phyloP scores from a whole-genome alignment of 1,139 yeast species.

The Torulaspora pretoriensis region DNA sequence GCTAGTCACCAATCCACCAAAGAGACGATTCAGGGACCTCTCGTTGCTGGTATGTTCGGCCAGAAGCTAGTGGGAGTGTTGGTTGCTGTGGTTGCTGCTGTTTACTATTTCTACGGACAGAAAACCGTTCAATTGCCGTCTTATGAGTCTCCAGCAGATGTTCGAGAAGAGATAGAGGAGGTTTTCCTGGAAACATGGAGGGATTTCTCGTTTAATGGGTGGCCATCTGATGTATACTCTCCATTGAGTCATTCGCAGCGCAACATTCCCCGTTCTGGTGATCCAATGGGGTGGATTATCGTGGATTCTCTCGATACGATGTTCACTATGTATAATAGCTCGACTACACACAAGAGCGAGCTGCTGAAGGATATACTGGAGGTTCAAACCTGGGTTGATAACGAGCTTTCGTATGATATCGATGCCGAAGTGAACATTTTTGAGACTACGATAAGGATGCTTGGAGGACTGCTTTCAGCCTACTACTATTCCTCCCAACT shows the following conservation, averaged over 20 bases:
- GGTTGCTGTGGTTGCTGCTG: constrained; percentile 6
- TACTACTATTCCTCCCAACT: constrained; percentile 62
- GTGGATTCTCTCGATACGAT: constrained; percentile 86
- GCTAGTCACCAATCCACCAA: not conserved
- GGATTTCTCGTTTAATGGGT: constrained; percentile 70
- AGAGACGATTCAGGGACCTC: not conserved
- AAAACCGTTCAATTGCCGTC: not conserved
- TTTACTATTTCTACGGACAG: constrained; percentile 7
- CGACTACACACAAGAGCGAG: constrained; percentile 64
- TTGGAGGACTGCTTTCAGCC: constrained; percentile 87
- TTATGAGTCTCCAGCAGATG: constrained; percentile 7
- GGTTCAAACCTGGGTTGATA: constrained; percentile 72
- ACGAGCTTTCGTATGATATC: constrained; percentile 55
- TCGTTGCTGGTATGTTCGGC: constrained; percentile 4
- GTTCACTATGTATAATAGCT: constrained; percentile 71
- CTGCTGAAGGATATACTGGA: constrained; percentile 58
- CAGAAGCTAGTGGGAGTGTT: constrained; percentile 7
- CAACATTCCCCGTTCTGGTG: constrained; percentile 59
- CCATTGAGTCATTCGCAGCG: constrained; percentile 60
- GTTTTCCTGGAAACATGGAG: constrained; percentile 78
- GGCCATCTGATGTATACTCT: constrained; percentile 73
- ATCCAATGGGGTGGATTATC: constrained; percentile 93
- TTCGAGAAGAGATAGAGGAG: constrained; percentile 24
- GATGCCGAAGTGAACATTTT: constrained; percentile 73
- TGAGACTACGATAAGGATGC: constrained; percentile 90